Conservation (phyloP, 2,329 filamentous ascomycete genomes). For the Ceratocystiopsis sp. region DNA sequence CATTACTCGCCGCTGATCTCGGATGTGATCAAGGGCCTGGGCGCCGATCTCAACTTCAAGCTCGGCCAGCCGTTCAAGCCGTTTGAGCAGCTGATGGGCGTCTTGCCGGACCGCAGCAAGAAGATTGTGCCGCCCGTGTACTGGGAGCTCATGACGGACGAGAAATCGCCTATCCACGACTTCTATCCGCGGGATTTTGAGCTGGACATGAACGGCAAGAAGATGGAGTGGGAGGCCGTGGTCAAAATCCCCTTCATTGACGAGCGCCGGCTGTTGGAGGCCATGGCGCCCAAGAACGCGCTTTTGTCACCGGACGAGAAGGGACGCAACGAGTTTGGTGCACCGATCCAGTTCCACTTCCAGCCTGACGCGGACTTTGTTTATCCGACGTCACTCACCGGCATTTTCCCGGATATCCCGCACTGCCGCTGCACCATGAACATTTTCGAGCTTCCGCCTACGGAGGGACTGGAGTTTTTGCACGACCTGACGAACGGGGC, state of each 20-base stretch:
- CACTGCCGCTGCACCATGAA: slow-evolving; percentile 89
- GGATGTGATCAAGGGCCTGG: slow-evolving; percentile 79
- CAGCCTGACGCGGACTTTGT: slow-evolving; percentile 58
- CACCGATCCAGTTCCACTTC: slow-evolving; percentile 85
- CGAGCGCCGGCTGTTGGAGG: slow-evolving; percentile 64
- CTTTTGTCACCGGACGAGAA: slow-evolving; percentile 64
- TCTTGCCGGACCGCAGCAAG: slow-evolving; percentile 92
- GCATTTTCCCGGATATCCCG: slow-evolving; percentile 75
- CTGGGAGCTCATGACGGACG: slow-evolving; percentile 81
- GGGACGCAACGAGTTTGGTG: slow-evolving; percentile 75
- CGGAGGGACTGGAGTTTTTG: slow-evolving; percentile 75
- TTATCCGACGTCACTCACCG: slow-evolving; percentile 76
- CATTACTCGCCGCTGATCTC: slow-evolving; percentile 91
- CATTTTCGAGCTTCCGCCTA: slow-evolving; percentile 82
- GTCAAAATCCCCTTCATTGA: slow-evolving; percentile 99
- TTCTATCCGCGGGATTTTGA: slow-evolving; percentile 97
- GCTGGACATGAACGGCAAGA: slow-evolving; percentile 98
- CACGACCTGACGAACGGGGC: slow-evolving; percentile 72
- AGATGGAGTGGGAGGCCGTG: slow-evolving; percentile 98
- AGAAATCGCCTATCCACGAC: slow-evolving; percentile 84
- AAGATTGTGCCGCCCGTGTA: slow-evolving; percentile 81
- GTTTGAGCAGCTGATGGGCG: slow-evolving; percentile 95
- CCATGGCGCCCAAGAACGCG: slow-evolving; percentile 73
- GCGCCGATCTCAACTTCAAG: slow-evolving; percentile 77
- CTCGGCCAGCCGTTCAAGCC: slow-evolving; percentile 90